A percentile compares a stretch with the other conserved stretches of the same genome.
Conservation (phyloP, 2,329 filamentous ascomycete species). For the Ceratocystis cacaofunesta region DNA sequence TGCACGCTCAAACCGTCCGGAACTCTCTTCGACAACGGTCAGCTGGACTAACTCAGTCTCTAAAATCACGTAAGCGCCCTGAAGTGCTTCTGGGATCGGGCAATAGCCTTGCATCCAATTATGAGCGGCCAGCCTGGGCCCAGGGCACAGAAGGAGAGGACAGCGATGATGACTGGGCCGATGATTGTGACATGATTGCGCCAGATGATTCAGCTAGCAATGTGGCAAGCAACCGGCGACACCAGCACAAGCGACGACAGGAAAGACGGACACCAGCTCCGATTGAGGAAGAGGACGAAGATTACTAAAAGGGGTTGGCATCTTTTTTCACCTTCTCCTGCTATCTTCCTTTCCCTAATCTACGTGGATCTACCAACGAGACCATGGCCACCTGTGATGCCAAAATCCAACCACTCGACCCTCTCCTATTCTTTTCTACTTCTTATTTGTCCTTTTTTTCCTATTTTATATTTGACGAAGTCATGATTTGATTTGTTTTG, state of each 20-base stretch:
- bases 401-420: not conserved
- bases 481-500: constrained; percentile 6
- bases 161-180: constrained; percentile 44
- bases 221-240: constrained; percentile 54
- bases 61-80: constrained; percentile 44
- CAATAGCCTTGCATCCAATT: constrained; percentile 30
- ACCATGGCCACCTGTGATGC: not conserved
- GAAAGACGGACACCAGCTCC: constrained; percentile 58
- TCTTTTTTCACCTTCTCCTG: too few relatives aligned
- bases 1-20: constrained; percentile 66
- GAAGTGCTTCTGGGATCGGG: constrained; percentile 39
- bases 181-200: constrained; percentile 43
- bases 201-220: constrained; percentile 73
- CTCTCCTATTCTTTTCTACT: not conserved
- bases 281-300: constrained; percentile 59
- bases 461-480: constrained; percentile 6
- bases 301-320: constrained; percentile 24
- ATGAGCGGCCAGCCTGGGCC: constrained; percentile 33
- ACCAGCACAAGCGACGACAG: constrained; percentile 50
- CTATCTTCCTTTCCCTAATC: too few relatives aligned
- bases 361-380: not conserved
- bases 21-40: constrained; percentile 66
- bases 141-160: constrained; percentile 29
- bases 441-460: constrained; percentile 3
- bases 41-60: constrained; percentile 55